phyloP scores from a whole-genome alignment of 108 stramenopile genomes.

The Licmophora abbreviata region DNA sequence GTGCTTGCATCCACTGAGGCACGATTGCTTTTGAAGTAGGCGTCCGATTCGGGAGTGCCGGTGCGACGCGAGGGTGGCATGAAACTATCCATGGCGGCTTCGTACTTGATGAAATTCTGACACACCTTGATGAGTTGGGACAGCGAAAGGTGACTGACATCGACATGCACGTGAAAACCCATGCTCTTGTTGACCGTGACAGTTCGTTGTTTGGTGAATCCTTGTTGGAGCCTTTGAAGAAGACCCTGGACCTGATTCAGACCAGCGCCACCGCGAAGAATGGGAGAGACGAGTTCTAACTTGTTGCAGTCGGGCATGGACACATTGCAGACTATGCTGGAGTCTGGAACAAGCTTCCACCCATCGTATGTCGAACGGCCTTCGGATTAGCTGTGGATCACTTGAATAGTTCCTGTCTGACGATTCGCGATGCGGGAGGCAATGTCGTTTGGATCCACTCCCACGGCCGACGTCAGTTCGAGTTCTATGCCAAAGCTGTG shows the following conservation, averaged over 20 bases:
- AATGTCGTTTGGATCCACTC: background rate
- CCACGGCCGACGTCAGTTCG: conserved; percentile 18
- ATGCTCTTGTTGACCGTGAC: conserved; percentile 26
- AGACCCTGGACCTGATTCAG: conserved; percentile 35
- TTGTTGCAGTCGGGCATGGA: conserved; percentile 26
- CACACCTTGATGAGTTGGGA: conserved; percentile 45
- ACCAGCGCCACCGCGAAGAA: conserved; percentile 35
- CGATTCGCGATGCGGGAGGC: no score
- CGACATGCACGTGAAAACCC: conserved; percentile 50
- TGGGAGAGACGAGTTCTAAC: conserved; percentile 52
- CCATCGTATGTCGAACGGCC: no score
- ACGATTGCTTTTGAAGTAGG: conserved; percentile 35
- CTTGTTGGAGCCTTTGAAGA: conserved; percentile 13
- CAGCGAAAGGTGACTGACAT: conserved; percentile 18
- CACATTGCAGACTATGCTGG: conserved; percentile 23
- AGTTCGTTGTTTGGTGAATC: no score
- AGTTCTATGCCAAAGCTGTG: conserved; percentile 27
- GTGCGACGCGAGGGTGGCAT: conserved; percentile 8
- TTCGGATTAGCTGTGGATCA: no score
- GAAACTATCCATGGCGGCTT: conserved; percentile 51
- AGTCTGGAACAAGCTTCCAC: conserved; percentile 44
- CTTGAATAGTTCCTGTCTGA: no score
- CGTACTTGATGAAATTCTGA: conserved; percentile 60
- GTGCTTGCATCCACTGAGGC: conserved; percentile 7
- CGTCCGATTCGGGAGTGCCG: conserved; percentile 9